These are phyloP conservation scores for Pleurotus tuber-regium DNA, from an alignment of 768 basidiomycete species.

Conservation along the genomic window DNA sequence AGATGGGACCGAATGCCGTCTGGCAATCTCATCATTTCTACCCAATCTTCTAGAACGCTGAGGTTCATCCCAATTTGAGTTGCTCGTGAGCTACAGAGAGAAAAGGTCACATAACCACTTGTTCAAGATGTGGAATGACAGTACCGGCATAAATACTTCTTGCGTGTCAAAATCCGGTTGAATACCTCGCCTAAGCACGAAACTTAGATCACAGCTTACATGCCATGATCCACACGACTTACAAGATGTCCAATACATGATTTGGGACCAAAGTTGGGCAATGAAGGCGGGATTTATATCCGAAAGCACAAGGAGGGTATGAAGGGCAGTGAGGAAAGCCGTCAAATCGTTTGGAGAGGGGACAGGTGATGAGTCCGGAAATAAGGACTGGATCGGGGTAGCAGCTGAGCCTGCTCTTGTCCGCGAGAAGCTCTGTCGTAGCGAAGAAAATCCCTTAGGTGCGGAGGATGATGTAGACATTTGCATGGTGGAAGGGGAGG, in stretches of 20 bases:
- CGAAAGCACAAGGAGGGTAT: constrained; percentile 79
- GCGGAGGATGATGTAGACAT: constrained; percentile 41
- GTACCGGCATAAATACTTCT: constrained; percentile 91
- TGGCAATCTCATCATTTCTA: constrained; percentile 77
- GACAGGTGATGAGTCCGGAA: constrained; percentile 41
- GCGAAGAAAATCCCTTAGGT: constrained; percentile 60
- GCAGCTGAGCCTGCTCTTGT: constrained; percentile 42
- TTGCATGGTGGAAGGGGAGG: constrained; percentile 36
- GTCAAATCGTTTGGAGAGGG: constrained; percentile 59
- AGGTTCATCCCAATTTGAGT: constrained; percentile 89
- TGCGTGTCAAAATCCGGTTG: constrained; percentile 84
- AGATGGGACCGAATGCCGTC: constrained; percentile 79
- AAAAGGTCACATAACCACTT: background rate
- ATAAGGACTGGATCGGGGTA: constrained; percentile 48
- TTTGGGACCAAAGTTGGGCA: constrained; percentile 93
- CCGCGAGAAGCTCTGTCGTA: constrained; percentile 62
- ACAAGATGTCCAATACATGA: constrained; percentile 99
- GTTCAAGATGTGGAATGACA: background rate
- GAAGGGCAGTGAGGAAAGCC: constrained; percentile 79
- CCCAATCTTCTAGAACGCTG: constrained; percentile 87
- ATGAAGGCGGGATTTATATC: constrained; percentile 88
- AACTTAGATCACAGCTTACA: no score
- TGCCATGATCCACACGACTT: no score
- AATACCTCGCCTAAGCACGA: constrained; percentile 83
- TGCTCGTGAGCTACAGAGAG: constrained; percentile 66